A percentile compares a stretch with the other conserved stretches of the same genome.
phyloP scores from a whole-genome alignment of 306 rosid genomes.

The Comarum palustre region DNA sequence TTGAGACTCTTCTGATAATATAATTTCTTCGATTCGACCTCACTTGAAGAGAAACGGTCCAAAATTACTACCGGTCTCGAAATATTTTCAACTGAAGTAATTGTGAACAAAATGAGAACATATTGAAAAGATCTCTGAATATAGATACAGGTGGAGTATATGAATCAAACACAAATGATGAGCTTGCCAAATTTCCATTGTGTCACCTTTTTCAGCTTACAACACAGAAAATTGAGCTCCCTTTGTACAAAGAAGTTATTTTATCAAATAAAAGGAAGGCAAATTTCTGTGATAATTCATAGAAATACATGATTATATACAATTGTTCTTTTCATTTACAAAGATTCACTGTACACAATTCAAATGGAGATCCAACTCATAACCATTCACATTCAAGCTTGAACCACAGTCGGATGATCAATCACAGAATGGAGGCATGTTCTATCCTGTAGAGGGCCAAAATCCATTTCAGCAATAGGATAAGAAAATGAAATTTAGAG shows the following conservation, averaged over 20 bases:
- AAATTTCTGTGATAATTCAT: background rate
- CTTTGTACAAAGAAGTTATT: constrained; percentile 1
- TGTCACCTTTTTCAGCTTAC: background rate
- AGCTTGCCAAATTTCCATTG: background rate
- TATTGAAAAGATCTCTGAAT: no score
- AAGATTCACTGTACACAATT: constrained; percentile 18
- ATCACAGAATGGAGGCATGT: constrained; percentile 22
- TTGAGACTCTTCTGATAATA: no score
- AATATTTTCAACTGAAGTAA: no score
- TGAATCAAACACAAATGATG: background rate
- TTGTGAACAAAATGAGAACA: no score
- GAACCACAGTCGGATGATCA: constrained; percentile 20
- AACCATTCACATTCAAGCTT: background rate
- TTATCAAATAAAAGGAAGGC: background rate
- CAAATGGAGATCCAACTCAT: constrained; percentile 7
- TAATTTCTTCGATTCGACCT: no score
- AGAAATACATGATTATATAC: constrained; percentile 12
- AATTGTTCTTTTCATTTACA: constrained; percentile 19
- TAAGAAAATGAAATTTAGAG: constrained; percentile 5
- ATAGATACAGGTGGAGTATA: no score
- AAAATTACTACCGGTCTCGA: no score
- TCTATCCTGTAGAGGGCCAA: constrained; percentile 38
- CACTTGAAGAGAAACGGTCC: no score
- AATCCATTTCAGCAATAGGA: constrained; percentile 8
- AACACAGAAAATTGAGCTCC: background rate